Percentiles rank a stretch among this genome's conserved stretches.
Evolutionary conservation across 371 early-diverging fungal species (phyloP).

Genomic region (Mucor lusitanicus): DNA sequence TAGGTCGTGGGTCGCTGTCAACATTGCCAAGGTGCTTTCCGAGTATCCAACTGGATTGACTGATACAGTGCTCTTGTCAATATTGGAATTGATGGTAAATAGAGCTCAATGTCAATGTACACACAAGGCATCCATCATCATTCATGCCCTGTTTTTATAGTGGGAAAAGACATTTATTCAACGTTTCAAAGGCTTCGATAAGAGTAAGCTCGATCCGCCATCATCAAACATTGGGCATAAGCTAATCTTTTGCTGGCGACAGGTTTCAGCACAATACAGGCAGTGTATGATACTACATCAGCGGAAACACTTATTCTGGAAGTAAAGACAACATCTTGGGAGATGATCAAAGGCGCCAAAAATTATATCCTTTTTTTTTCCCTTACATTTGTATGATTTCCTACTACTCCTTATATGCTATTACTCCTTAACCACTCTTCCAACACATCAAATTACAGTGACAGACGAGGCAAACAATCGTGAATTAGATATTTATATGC

Average conservation of each 20-base stretch:
- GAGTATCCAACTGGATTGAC: constrained; percentile 32
- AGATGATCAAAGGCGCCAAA: neutral
- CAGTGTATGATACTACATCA: constrained; percentile 16
- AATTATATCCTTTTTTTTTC: constrained; percentile 24
- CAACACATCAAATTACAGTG: constrained; percentile 22
- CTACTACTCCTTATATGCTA: neutral
- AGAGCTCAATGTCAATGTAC: no score
- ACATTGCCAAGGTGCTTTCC: constrained; percentile 13
- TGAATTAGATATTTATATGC: constrained; percentile 27
- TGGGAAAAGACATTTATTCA: constrained; percentile 27
- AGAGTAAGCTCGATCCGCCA: neutral
- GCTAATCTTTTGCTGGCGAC: neutral
- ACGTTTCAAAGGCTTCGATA: constrained; percentile 22
- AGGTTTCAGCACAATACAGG: constrained; percentile 24
- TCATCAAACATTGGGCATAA: neutral
- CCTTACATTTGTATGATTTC: neutral
- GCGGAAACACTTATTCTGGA: constrained; percentile 17
- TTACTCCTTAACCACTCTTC: constrained; percentile 1
- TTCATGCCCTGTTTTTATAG: constrained; percentile 1
- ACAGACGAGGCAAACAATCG: constrained; percentile 14
- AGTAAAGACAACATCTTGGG: constrained; percentile 9
- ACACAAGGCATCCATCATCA: neutral
- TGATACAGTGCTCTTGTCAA: constrained; percentile 14
- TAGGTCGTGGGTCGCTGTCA: constrained; percentile 35
- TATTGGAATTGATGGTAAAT: constrained; percentile 27